Evolutionary conservation across 148 eudicot species (phyloP).

Genomic region (Pharnaceum exiguum): DNA sequence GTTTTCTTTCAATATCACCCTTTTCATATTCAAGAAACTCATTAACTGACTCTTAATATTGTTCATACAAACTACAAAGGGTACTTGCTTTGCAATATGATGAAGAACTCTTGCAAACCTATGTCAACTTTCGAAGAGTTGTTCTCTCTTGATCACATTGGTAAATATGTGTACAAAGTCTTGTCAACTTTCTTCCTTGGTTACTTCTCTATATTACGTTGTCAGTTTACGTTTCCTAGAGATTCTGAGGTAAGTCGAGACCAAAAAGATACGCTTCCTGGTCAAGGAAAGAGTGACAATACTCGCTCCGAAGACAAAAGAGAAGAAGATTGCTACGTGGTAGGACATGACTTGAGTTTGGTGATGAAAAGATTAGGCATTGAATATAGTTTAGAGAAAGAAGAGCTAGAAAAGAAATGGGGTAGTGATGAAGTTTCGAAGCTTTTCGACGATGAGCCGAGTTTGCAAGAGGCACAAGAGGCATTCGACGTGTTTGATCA

Average conservation of each 20-base stretch:
- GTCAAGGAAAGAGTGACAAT: not conserved
- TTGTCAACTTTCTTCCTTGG: conserved; percentile 2
- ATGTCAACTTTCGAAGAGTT: not conserved
- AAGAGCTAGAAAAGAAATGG: conserved; percentile 13
- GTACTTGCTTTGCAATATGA: no score
- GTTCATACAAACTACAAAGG: no score
- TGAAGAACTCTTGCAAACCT: no score
- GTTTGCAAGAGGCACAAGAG: conserved; percentile 45
- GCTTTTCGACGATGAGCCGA: conserved; percentile 64
- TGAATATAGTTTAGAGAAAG: conserved; percentile 3
- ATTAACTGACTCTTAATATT: no score
- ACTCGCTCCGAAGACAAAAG: not conserved
- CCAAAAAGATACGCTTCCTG: not conserved
- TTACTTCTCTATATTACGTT: not conserved
- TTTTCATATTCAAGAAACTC: not conserved
- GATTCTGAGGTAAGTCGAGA: not conserved
- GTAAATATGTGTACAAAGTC: not conserved
- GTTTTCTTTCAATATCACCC: not conserved
- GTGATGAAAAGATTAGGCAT: conserved; percentile 49
- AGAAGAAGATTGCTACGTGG: conserved; percentile 13
- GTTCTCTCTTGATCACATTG: conserved; percentile 5
- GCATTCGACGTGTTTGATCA: conserved; percentile 67
- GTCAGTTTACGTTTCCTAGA: not conserved
- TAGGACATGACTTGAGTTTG: conserved; percentile 27
- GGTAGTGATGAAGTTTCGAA: conserved; percentile 18